These are phyloP conservation scores for Apophysomyces sp. DNA, from an alignment of 371 early-diverging fungal species.

Conservation along the genomic window DNA sequence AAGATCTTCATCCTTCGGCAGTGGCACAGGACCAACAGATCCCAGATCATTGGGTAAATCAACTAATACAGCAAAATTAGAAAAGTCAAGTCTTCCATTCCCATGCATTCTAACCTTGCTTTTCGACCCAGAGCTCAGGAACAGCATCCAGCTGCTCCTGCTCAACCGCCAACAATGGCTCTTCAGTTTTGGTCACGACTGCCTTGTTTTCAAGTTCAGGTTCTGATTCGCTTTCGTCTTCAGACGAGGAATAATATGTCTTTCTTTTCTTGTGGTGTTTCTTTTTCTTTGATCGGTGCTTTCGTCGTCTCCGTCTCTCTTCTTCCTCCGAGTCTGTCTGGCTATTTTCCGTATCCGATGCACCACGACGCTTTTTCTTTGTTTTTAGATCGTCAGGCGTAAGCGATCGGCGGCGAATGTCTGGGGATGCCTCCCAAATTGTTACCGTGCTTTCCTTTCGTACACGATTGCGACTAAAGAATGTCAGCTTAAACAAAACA, in stretches of 20 bases:
- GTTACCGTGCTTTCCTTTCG: slow-evolving; percentile 54
- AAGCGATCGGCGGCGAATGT: slow-evolving; percentile 31
- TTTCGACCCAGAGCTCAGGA: slow-evolving; percentile 64
- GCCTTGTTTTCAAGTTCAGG: slow-evolving; percentile 10
- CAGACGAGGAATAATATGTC: slow-evolving; percentile 1
- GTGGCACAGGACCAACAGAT: slow-evolving; percentile 61
- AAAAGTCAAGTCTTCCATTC: neutral
- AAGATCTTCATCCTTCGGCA: slow-evolving; percentile 50
- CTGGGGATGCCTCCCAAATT: slow-evolving; percentile 74
- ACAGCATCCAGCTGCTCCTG: slow-evolving; percentile 39
- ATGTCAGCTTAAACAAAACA: too few relatives aligned
- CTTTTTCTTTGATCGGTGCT: slow-evolving; percentile 8
- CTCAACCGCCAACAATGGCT: slow-evolving; percentile 21
- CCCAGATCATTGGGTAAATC: slow-evolving; percentile 60
- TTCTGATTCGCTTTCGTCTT: slow-evolving; percentile 10
- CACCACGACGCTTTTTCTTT: slow-evolving; percentile 5
- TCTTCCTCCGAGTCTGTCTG: slow-evolving; percentile 4
- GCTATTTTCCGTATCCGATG: neutral
- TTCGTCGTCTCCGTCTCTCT: slow-evolving; percentile 1
- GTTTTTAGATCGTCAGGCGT: slow-evolving; percentile 25
- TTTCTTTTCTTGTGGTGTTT: slow-evolving; percentile 8
- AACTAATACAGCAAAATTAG: slow-evolving; percentile 21
- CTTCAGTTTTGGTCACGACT: slow-evolving; percentile 3
- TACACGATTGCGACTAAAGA: slow-evolving; percentile 43
- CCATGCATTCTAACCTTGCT: slow-evolving; percentile 36